Evolutionary conservation across 805 yeast species (phyloP).

Genomic region (Metschnikowia shivogae): DNA sequence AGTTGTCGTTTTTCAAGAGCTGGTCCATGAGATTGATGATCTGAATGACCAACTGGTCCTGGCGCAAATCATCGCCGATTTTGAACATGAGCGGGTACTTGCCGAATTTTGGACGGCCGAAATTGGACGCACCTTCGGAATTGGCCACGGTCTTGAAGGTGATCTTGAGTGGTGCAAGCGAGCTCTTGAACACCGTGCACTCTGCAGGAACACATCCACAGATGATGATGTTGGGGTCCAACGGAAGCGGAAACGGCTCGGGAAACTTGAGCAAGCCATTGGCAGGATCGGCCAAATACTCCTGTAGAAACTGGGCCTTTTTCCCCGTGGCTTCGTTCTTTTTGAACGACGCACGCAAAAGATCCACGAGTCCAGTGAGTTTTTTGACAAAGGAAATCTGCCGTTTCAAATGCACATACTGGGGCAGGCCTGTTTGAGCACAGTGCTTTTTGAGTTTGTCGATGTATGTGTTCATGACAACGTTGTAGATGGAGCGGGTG

Average conservation of each 20-base stretch:
- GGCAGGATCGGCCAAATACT: conserved; percentile 46
- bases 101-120: conserved; percentile 30
- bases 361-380: conserved; percentile 60
- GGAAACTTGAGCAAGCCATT: conserved; percentile 41
- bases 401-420: conserved; percentile 40
- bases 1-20: conserved; percentile 79
- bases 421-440: conserved; percentile 25
- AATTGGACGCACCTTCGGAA: conserved; percentile 26
- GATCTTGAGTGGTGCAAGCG: conserved; percentile 82
- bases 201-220: conserved; percentile 77
- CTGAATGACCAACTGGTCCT: conserved; percentile 95
- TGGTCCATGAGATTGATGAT: conserved; percentile 89
- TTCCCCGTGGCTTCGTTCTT: conserved; percentile 73
- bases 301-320: conserved; percentile 66
- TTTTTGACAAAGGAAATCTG: conserved; percentile 70
- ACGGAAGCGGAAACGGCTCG: conserved; percentile 65
- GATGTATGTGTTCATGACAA: conserved; percentile 39
- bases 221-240: conserved; percentile 74
- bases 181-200: conserved; percentile 84
- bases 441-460: conserved; percentile 31
- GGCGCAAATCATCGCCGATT: conserved; percentile 92
- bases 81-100: conserved; percentile 85
- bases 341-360: conserved; percentile 48
- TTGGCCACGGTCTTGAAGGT: conserved; percentile 57
- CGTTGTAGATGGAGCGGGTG: conserved; percentile 25